Conservation (phyloP, 2,329 filamentous ascomycete genomes). For the Claviceps sp. region DNA sequence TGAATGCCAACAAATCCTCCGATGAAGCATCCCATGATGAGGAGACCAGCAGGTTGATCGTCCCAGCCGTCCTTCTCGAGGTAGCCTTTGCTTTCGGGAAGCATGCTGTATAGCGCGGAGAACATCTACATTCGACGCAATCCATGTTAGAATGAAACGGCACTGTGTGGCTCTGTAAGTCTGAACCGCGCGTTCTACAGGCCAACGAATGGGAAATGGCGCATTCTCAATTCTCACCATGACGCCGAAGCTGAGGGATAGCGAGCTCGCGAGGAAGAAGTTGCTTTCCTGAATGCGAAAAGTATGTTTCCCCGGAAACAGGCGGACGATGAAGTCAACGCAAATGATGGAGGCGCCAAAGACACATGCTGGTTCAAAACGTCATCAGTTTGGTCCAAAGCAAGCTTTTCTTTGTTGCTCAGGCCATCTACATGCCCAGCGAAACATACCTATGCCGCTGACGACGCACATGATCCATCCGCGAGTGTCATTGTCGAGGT, state of each 20-base stretch:
- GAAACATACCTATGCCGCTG: slow-evolving; percentile 54
- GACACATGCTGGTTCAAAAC: slow-evolving; percentile 40
- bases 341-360: slow-evolving; percentile 76
- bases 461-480: slow-evolving; percentile 90
- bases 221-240: slow-evolving; percentile 48
- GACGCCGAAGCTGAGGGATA: slow-evolving; percentile 89
- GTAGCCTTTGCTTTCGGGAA: slow-evolving; percentile 73
- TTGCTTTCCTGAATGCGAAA: slow-evolving; percentile 88
- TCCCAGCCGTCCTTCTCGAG: slow-evolving; percentile 55
- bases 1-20: slow-evolving; percentile 66
- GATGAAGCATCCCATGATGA: slow-evolving; percentile 57
- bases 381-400: neutral
- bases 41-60: slow-evolving; percentile 52
- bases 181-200: neutral
- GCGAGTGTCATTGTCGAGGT: slow-evolving; percentile 64
- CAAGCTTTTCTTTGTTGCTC: too few species aligned
- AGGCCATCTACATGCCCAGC: neutral
- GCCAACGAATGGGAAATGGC: neutral
- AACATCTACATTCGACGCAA: slow-evolving; percentile 50
- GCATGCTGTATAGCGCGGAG: slow-evolving; percentile 83
- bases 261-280: slow-evolving; percentile 70
- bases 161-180: too few species aligned
- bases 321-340: slow-evolving; percentile 63
- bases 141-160: neutral
- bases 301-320: slow-evolving; percentile 56